phyloP scores from a whole-genome alignment of 106 monocot genomes.

The Allium fistulosum region DNA sequence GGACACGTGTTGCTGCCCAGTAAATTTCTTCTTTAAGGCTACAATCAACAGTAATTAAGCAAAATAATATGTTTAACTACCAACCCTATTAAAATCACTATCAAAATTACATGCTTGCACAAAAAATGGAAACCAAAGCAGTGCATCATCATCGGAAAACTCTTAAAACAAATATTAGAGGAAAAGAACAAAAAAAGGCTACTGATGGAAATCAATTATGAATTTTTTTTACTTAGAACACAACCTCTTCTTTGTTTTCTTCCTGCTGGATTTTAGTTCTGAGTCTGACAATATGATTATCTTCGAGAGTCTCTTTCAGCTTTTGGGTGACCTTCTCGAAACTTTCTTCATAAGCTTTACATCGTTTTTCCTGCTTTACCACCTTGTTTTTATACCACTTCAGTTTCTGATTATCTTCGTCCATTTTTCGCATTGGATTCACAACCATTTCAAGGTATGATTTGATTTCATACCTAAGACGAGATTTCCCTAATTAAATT shows the following conservation, averaged over 20 bases:
- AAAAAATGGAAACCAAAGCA: not conserved
- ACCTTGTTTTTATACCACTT: slow-evolving; percentile 27
- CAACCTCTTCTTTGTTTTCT: slow-evolving; percentile 84
- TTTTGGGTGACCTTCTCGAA: slow-evolving; percentile 43
- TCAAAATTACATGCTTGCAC: not conserved
- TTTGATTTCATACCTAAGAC: slow-evolving; percentile 66
- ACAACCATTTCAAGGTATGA: slow-evolving; percentile 93
- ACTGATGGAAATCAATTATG: no score
- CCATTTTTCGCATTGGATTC: slow-evolving; percentile 66
- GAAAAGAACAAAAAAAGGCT: not conserved
- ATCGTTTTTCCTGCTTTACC: slow-evolving; percentile 32
- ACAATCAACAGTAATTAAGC: no score
- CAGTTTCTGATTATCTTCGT: slow-evolving; percentile 70
- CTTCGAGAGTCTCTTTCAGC: slow-evolving; percentile 45
- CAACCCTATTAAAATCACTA: not conserved
- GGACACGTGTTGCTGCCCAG: not conserved
- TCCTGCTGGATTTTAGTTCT: slow-evolving; percentile 57
- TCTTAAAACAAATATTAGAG: not conserved
- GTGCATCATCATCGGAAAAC: not conserved
- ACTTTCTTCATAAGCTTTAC: slow-evolving; percentile 55
- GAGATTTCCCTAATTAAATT: slow-evolving; percentile 42
- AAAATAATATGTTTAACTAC: not conserved
- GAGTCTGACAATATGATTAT: slow-evolving; percentile 49
- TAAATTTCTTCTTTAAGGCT: not conserved
- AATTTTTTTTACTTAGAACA: not conserved